These are phyloP conservation scores for Candida gorgasii DNA, from an alignment of 805 yeast genomes.

Conservation along the genomic window DNA sequence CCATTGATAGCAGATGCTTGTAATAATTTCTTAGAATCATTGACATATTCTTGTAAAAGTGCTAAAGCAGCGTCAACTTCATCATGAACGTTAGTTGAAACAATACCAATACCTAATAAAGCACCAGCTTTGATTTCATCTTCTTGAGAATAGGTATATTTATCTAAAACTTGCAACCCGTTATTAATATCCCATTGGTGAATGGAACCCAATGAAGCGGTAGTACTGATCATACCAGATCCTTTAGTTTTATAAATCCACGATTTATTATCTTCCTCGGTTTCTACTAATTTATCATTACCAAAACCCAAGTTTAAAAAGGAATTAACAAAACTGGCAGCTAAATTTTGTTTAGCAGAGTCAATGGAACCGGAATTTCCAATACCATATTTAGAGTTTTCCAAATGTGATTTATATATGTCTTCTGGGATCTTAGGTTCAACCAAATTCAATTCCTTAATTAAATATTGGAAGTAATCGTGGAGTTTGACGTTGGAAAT, in stretches of 20 bases:
- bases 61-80: conserved; percentile 93
- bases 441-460: conserved; percentile 81
- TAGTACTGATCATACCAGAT: conserved; percentile 85
- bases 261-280: conserved; percentile 66
- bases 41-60: conserved; percentile 78
- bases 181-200: conserved; percentile 89
- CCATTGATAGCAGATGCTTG: conserved; percentile 87
- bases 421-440: conserved; percentile 95
- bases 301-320: conserved; percentile 92
- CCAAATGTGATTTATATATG: conserved; percentile 87
- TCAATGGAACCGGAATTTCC: conserved; percentile 62
- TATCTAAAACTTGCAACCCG: conserved; percentile 88
- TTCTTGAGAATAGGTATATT: conserved; percentile 81
- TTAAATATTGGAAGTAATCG: conserved; percentile 77
- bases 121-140: conserved; percentile 95
- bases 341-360: conserved; percentile 93
- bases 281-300: conserved; percentile 74
- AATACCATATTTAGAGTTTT: conserved; percentile 60
- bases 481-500: conserved; percentile 77
- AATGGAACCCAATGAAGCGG: conserved; percentile 88
- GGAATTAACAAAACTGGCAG: conserved; percentile 91
- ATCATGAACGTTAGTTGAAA: conserved; percentile 90
- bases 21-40: conserved; percentile 59
- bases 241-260: conserved; percentile 95
- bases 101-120: conserved; percentile 88